phyloP scores from a whole-genome alignment of 192 early-diverging fungal genomes.

The Rhizophagus sp. region DNA sequence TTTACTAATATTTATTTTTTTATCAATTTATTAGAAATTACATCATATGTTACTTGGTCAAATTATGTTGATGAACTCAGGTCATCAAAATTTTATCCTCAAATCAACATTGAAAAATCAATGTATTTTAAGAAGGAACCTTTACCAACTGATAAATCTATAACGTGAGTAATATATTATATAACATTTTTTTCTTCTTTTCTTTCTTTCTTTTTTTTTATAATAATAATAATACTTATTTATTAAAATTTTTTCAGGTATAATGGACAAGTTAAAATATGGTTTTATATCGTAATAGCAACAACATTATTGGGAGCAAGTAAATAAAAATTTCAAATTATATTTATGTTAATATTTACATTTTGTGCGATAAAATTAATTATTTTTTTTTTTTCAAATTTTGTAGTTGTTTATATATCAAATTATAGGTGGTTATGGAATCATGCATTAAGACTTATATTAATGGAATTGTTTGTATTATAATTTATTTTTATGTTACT shows the following conservation, averaged over 20 bases:
- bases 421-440: neutral
- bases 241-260: neutral
- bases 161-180: neutral
- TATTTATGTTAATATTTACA: too few relatives aligned
- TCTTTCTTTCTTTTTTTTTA: too few relatives aligned
- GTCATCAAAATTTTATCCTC: neutral
- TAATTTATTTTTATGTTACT: neutral
- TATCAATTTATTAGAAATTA: neutral
- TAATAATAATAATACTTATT: too few relatives aligned
- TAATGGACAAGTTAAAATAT: neutral
- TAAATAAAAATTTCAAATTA: neutral
- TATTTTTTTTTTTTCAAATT: neutral
- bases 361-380: too few relatives aligned
- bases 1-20: neutral
- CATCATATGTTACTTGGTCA: neutral
- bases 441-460: neutral
- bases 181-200: too few relatives aligned
- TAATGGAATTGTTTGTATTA: neutral
- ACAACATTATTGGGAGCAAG: neutral
- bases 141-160: neutral
- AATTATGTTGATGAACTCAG: neutral
- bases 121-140: neutral
- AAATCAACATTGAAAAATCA: neutral
- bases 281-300: neutral
- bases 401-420: neutral